phyloP scores from a whole-genome alignment of 495 filamentous ascomycete genomes.

The Talaromyces adpressus region DNA sequence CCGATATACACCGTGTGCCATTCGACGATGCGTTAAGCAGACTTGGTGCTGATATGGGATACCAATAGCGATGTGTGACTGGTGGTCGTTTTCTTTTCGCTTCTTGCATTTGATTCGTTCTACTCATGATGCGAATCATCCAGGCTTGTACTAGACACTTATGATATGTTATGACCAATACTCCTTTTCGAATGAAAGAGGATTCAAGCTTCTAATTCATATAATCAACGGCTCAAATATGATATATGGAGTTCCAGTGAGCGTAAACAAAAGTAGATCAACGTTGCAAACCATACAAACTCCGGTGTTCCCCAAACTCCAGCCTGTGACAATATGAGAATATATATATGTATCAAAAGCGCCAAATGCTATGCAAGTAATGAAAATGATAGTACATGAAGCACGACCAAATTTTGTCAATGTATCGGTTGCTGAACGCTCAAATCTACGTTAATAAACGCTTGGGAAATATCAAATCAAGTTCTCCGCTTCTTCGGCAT shows the following conservation, averaged over 20 bases:
- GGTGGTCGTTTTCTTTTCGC: background rate
- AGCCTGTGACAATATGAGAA: background rate
- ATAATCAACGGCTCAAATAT: background rate
- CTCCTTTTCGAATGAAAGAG: background rate
- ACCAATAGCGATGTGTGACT: background rate
- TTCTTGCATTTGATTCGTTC: background rate
- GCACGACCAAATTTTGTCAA: background rate
- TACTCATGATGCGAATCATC: background rate
- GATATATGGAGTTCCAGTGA: background rate
- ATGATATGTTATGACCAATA: slow-evolving; percentile 6
- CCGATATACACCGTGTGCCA: too few relatives aligned
- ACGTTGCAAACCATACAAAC: background rate
- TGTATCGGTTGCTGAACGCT: background rate
- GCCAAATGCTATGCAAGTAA: background rate
- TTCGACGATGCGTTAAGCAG: too few relatives aligned
- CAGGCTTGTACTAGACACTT: slow-evolving; percentile 5
- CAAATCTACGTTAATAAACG: background rate
- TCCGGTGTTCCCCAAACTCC: background rate
- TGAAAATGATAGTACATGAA: background rate
- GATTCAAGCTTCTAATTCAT: background rate
- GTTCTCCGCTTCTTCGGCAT: slow-evolving; percentile 31
- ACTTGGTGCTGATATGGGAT: background rate
- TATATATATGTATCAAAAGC: background rate
- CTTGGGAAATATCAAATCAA: slow-evolving; percentile 9
- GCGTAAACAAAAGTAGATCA: background rate